These are phyloP conservation scores for Aureobasidium zeae DNA, from an alignment of 2,329 filamentous ascomycete species.

Conservation along the genomic window DNA sequence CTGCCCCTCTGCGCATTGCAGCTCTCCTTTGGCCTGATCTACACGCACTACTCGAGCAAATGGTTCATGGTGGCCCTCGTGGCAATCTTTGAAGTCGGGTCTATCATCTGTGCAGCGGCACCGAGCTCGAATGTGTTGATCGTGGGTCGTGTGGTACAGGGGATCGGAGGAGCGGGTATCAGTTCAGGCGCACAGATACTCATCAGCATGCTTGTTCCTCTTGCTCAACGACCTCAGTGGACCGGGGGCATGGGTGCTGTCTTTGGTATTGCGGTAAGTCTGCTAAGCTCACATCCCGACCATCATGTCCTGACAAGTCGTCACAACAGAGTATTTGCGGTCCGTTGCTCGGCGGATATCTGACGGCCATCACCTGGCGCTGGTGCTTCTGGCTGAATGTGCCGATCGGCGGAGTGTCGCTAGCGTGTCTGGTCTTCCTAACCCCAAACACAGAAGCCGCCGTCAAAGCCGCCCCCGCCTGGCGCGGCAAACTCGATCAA, in stretches of 20 bases:
- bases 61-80: conserved; percentile 34
- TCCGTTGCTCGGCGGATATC: conserved; percentile 44
- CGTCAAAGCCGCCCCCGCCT: conserved; percentile 18
- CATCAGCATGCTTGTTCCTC: conserved; percentile 18
- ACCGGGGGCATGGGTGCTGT: conserved; percentile 29
- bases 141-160: conserved; percentile 43
- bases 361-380: conserved; percentile 41
- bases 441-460: conserved; percentile 19
- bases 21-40: conserved; percentile 35
- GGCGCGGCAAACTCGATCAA: conserved; percentile 33
- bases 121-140: conserved; percentile 43
- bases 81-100: conserved; percentile 37
- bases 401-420: conserved; percentile 31
- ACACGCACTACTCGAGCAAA: conserved; percentile 35
- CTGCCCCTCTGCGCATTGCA: conserved; percentile 36
- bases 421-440: conserved; percentile 32
- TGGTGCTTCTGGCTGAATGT: conserved; percentile 41
- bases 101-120: conserved; percentile 42
- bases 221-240: conserved; percentile 19
- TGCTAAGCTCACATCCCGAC: no score
- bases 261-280: conserved; percentile 34
- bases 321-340: conserved; percentile 42
- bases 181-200: conserved; percentile 33
- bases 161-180: conserved; percentile 45
- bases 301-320: no score